Percentiles rank a stretch among this genome's conserved stretches.
These are phyloP conservation scores for Phragmites australis DNA, from an alignment of 176 grass and related monocot species.

Conservation along the genomic window DNA sequence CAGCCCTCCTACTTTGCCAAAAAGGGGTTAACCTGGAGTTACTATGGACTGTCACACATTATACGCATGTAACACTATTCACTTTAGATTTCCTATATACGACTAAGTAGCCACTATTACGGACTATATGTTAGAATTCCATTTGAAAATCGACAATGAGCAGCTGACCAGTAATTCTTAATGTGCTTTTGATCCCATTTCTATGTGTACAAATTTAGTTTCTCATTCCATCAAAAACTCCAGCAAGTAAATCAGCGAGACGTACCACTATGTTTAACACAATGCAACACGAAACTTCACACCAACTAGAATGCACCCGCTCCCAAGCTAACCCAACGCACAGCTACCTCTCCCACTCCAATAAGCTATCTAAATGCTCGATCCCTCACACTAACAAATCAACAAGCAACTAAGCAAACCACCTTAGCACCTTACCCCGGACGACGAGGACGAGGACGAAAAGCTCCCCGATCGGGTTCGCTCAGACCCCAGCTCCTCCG, in stretches of 20 bases:
- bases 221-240: background rate
- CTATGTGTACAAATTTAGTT: background rate
- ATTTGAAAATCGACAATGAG: background rate
- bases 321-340: background rate
- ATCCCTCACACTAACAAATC: background rate
- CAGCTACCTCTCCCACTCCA: background rate
- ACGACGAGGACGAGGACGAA: slow-evolving; percentile 49
- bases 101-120: background rate
- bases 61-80: background rate
- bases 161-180: background rate
- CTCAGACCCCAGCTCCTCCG: slow-evolving; percentile 58
- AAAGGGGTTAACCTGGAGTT: background rate
- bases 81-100: background rate
- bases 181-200: too few species aligned
- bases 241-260: background rate
- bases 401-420: background rate
- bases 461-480: slow-evolving; percentile 48
- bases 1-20: background rate
- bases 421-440: slow-evolving; percentile 41
- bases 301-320: background rate
- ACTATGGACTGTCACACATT: background rate
- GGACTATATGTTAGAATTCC: background rate
- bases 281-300: background rate
- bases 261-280: background rate
- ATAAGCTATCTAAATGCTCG: slow-evolving; percentile 15